Conservation (phyloP, 2,329 filamentous ascomycete species). For the Cladophialophora chaetospira region DNA sequence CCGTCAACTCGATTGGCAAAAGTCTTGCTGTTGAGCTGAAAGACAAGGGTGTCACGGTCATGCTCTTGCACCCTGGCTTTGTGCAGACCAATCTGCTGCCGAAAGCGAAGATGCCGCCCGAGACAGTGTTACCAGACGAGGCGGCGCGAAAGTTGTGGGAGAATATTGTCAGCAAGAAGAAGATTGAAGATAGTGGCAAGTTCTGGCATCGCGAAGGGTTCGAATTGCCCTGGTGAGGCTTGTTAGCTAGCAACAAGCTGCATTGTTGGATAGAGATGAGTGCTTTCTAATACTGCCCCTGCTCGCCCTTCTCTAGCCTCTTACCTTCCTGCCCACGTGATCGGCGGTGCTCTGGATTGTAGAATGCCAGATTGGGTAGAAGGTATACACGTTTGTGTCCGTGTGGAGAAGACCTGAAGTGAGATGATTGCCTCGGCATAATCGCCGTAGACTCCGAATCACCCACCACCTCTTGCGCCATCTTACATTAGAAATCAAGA, state of each 20-base stretch:
- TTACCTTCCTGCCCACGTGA: too few species aligned
- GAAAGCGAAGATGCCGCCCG: slow-evolving; percentile 30
- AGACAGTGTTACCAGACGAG: slow-evolving; percentile 48
- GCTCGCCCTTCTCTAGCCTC: too few species aligned
- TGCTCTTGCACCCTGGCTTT: slow-evolving; percentile 48
- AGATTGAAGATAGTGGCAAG: slow-evolving; percentile 44
- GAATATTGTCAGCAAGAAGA: slow-evolving; percentile 43
- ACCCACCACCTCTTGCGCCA: not conserved
- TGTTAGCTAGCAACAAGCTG: not conserved
- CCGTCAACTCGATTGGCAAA: slow-evolving; percentile 49
- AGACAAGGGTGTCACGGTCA: slow-evolving; percentile 44
- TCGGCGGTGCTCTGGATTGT: too few species aligned
- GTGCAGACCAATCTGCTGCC: slow-evolving; percentile 43
- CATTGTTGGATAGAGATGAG: too few species aligned
- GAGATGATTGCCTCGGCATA: not conserved
- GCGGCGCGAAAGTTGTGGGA: slow-evolving; percentile 49
- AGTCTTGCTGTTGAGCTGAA: slow-evolving; percentile 48
- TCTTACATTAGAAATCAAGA: slow-evolving; percentile 5
- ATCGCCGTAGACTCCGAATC: not conserved
- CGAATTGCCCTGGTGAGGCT: slow-evolving; percentile 46
- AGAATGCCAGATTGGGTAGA: too few species aligned
- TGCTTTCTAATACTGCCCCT: too few species aligned
- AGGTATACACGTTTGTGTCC: too few species aligned
- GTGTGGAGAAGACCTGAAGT: too few species aligned
- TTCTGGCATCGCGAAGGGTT: slow-evolving; percentile 50